A percentile compares a stretch with the other conserved stretches of the same genome.
Evolutionary conservation across 352 stramenopile genomes (phyloP).

Genomic region (Chrysophaeum taylorii): DNA sequence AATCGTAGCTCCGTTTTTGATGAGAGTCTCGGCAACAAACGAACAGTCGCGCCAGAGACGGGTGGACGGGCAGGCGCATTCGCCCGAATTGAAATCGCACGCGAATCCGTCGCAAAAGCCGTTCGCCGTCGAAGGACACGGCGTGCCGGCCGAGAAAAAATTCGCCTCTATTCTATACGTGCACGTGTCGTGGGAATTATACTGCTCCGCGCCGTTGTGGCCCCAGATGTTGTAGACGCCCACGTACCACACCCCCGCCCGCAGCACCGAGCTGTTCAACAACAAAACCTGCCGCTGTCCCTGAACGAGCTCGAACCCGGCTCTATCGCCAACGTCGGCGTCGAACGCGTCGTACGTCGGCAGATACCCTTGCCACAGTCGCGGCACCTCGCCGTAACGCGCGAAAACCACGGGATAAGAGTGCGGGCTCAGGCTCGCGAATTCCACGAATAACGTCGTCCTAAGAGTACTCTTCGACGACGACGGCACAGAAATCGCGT

Average conservation of each 20-base stretch:
- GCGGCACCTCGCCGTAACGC: background rate
- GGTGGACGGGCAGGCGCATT: background rate
- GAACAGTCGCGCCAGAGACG: conserved; percentile 11
- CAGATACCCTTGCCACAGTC: background rate
- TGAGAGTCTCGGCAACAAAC: background rate
- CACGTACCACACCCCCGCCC: conserved; percentile 2
- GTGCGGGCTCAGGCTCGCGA: background rate
- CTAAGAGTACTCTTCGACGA: no score
- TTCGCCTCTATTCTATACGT: background rate
- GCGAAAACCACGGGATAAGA: background rate
- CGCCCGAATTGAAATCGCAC: conserved; percentile 14
- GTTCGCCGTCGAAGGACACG: background rate
- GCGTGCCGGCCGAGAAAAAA: background rate
- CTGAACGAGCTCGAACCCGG: background rate
- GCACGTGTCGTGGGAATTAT: background rate
- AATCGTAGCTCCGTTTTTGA: background rate
- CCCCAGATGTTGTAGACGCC: conserved; percentile 16
- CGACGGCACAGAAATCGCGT: no score
- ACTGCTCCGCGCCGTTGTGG: background rate
- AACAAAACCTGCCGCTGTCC: background rate
- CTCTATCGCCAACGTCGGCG: background rate
- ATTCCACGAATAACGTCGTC: background rate
- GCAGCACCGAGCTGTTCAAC: background rate
- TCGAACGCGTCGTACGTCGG: conserved; percentile 6
- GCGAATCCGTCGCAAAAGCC: background rate